Conservation (phyloP, 2,329 filamentous ascomycete genomes). For the Albophoma yamanashiensis region DNA sequence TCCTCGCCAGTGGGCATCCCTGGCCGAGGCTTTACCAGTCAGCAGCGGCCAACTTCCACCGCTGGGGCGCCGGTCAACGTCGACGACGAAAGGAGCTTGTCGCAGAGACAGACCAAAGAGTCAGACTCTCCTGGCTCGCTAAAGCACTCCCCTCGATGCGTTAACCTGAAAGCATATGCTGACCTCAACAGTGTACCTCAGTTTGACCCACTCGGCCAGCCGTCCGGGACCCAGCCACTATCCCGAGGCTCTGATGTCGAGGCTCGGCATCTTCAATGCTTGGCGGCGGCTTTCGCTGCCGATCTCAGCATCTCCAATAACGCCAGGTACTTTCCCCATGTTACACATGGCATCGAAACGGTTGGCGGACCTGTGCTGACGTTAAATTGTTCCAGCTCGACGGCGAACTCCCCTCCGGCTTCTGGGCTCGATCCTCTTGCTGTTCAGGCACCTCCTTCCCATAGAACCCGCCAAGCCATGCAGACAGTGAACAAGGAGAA, state of each 20-base stretch:
- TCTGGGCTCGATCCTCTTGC: not conserved
- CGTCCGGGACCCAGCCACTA: conserved; percentile 10
- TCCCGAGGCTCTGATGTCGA: conserved; percentile 3
- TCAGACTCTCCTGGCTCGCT: conserved; percentile 6
- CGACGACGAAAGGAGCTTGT: conserved; percentile 1
- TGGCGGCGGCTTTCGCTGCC: not conserved
- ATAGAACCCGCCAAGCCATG: not conserved
- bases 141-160: conserved; percentile 14
- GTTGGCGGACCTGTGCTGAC: not conserved
- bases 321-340: not conserved
- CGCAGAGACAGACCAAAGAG: not conserved
- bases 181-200: not conserved
- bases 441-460: not conserved
- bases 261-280: not conserved
- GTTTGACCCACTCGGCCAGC: not conserved
- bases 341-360: not conserved
- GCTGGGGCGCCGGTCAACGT: not conserved
- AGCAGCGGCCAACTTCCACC: not conserved
- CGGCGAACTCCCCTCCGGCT: not conserved
- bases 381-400: not conserved
- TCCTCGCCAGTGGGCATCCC: not conserved
- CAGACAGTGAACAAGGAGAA: not conserved
- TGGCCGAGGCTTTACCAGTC: not conserved
- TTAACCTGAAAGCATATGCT: conserved; percentile 9
- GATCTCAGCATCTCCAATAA: not conserved